Evolutionary conservation across 257 asterid genomes (phyloP), one percentile per base, ranked within the genome.

Genomic region (Scutellaria barbata): DNA sequence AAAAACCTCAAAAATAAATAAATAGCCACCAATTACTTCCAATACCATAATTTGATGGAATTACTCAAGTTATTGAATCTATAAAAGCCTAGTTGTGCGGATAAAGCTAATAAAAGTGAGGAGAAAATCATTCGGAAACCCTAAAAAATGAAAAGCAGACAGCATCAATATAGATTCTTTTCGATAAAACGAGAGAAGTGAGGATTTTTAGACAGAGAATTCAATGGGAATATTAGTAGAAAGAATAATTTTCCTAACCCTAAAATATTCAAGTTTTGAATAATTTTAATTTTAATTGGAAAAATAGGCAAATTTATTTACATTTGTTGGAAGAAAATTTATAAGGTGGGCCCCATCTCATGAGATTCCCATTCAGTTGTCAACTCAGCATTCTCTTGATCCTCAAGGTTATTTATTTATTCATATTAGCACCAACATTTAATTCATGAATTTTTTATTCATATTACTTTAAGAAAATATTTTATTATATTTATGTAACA

Each of bases 201-300:
- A 63, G 79, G 68, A 62, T 55, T 66, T 46, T 54, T 42, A 54
- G 54, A 61, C 65, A 68, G 41, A 13, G 59, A 55, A 61, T 72
- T 33, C 60, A 25, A 68, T 43, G 72, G 42, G 68, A 69, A 81
- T 68, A 61, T 72, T 69, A 52, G 25, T 37, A 48, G 76, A 72
- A 66, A 69, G 72, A 66, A 47, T 57, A 69, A 42, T 37, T 66
- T 56, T 60, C 76, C 81, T 71, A 77, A 73, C 80, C 82, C 85
- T 77, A 74, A 74, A 75, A 77, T 77, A 74, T 81, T 81, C 82
- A 68, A 68, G 67, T 81, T 77, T 74, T 53, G n/a, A n/a, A n/a
- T n/a, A n/a, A n/a, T 0, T 52, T 68, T 46, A 41, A 39, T 72
- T 61, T 72, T 76, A 40, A 58, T 76, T 68, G 20, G 37, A 63